Conservation (phyloP, 805 yeast species). For the Candida schatavii region DNA sequence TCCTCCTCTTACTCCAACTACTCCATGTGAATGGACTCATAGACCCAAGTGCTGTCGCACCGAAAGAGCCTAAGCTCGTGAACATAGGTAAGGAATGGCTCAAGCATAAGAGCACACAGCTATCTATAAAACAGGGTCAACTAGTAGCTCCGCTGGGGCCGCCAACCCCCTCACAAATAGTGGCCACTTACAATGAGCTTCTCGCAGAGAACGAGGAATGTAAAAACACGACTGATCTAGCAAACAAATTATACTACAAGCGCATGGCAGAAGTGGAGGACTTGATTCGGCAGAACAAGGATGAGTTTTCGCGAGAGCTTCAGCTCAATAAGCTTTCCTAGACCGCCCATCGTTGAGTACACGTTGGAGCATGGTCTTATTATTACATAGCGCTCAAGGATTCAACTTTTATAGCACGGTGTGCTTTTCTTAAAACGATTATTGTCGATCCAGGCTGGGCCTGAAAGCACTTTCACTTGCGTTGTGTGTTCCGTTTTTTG, state of each 20-base stretch:
- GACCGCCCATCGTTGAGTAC: no score
- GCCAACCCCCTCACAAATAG: slow-evolving; percentile 18
- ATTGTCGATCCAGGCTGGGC: no score
- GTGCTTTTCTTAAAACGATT: no score
- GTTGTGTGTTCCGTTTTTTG: no score
- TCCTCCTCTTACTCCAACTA: slow-evolving; percentile 36
- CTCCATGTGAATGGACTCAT: slow-evolving; percentile 32
- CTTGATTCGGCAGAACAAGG: slow-evolving; percentile 21
- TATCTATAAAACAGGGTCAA: slow-evolving; percentile 18
- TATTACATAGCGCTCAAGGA: no score
- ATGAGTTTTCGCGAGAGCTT: slow-evolving; percentile 17
- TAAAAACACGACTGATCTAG: slow-evolving; percentile 36
- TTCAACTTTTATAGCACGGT: no score
- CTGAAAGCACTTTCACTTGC: no score
- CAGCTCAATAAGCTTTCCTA: slow-evolving; percentile 1
- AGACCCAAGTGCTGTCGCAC: slow-evolving; percentile 17
- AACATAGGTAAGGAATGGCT: slow-evolving; percentile 29
- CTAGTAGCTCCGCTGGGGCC: slow-evolving; percentile 12
- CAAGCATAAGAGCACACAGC: slow-evolving; percentile 23
- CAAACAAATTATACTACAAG: slow-evolving; percentile 30
- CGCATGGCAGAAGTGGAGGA: slow-evolving; percentile 32
- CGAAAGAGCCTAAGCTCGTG: slow-evolving; percentile 17
- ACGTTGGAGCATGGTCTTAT: no score
- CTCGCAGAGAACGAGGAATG: slow-evolving; percentile 23
- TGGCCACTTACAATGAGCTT: slow-evolving; percentile 24